phyloP scores from a whole-genome alignment of 345 rosid species.

The Anacardium occidentale region DNA sequence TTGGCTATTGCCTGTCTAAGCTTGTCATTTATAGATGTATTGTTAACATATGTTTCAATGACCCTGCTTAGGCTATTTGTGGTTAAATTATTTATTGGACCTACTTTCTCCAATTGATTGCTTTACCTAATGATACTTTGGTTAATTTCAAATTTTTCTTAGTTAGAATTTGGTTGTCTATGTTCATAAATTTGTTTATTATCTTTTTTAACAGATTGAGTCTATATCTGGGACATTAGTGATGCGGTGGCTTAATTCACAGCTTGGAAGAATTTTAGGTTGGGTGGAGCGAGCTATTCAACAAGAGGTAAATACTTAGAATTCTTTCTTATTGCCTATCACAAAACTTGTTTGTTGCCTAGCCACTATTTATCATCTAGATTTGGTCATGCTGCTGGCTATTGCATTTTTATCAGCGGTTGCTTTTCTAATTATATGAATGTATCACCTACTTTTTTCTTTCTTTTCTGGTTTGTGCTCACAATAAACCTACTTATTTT shows the following conservation, averaged over 20 bases:
- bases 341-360: not conserved
- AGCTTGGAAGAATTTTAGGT: constrained; percentile 78
- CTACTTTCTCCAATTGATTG: not conserved
- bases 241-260: constrained; percentile 92
- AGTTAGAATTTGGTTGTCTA: constrained; percentile 14
- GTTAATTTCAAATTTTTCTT: constrained; percentile 4
- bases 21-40: not conserved
- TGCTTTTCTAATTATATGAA: not conserved
- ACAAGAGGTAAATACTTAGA: constrained; percentile 62
- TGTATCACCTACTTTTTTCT: not conserved
- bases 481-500: not conserved
- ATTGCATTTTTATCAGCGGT: not conserved
- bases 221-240: constrained; percentile 88
- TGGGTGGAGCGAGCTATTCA: constrained; percentile 96
- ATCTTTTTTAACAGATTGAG: constrained; percentile 55
- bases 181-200: not conserved
- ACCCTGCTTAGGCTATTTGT: not conserved
- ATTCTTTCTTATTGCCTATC: not conserved
- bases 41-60: constrained; percentile 6
- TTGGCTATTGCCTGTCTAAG: no score
- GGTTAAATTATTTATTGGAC: not conserved
- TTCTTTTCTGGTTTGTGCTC: not conserved
- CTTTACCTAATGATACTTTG: not conserved
- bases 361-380: not conserved
- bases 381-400: not conserved